Evolutionary conservation across 495 filamentous ascomycete species (phyloP), one percentile per base, ranked within the genome.

Genomic region (Xylaria nigripes): DNA sequence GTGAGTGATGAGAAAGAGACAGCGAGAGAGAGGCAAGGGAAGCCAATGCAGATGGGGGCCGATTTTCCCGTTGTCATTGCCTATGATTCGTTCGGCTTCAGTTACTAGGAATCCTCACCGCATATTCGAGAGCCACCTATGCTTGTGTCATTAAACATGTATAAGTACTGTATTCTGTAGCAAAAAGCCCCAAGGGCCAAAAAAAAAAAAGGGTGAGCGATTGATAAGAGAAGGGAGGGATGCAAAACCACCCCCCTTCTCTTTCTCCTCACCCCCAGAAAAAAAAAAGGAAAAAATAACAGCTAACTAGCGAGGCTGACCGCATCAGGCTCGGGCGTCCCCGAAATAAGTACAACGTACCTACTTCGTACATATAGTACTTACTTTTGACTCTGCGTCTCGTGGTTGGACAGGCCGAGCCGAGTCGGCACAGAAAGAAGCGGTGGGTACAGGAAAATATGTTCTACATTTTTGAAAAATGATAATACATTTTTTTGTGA

Each of bases 281-380:
- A 29, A 18, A 42, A 25, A n/a, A 44, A 34, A 16, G 10, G n/a
- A 23, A 42, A 25, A 48, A 13, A 46, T 16, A 40, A 46, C 6
- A 25, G 32, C 32, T 36, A 2, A 36, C 32, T 30, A 48, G 52
- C 45, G 34, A 49, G 53, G 53, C 53, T 55, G 53, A 55, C 53
- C 36, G 53, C 53, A 27, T 50, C 46, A 55, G 53, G 53, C 53
- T 50, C 53, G 53, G 53, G 46, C 53, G 53, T 55, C 46, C 32
- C 53, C 53, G 53, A 55, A 44, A 45, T 23, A 30, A 15, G 23
- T 25, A 45, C 43, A 1, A 24, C 43, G 18, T 29, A 4, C 16
- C n/a, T 18, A 8, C 5, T 36, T 8, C 6, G 32, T 15, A 44
- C 18, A 4, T 24, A n/a, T n/a, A n/a, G n/a, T 45, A 36, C 13